Base-by-base conservation (phyloP, 1,139 yeast species). In the Starmera stellimalicola region DNA sequence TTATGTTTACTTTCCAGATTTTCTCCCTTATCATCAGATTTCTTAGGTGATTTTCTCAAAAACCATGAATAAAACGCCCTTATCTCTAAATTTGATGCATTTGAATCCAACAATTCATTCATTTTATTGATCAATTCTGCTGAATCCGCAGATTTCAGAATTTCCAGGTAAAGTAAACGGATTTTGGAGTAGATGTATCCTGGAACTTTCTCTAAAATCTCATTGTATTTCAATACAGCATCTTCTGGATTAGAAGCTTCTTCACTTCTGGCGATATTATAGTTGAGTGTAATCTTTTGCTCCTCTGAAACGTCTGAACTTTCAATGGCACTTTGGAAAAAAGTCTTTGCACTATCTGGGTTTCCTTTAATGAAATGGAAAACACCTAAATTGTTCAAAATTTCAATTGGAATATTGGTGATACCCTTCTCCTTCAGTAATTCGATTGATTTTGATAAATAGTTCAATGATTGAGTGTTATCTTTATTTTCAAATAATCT, bases 11-110 rank as follows among this genome's bases (percentile, higher is more conserved):
- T 79, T 54, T 87, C 96, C 25, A 72, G 58, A 43, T 73, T 79
- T 16, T 75, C 73, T 36, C 62, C 67, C 24, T 48, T 49, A 20
- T 58, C 57, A 30, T 52, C 54, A 7, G 38, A 33, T 15, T 57
- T 52, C 37, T 63, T 68, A 8, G 73, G 75, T 33, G 71, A 52
- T 43, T 68, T 72, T 45, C 78, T 81, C 41, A 85, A 63, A 52
- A 76, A 84, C 96, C 97, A 93, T 24, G 95, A 94, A 55, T 81
- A 84, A 45, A 91, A 79, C 0, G 98, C 83, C 41, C 99, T 75
- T 3, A 84, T 76, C 53, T 88, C 95, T 41, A 85, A 60, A 50
- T 85, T 73, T 14, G 76, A 70, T 2, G 75, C 69, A 44, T 75
- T 68, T 24, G 66, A 57, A 3, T 61, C 57, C 36, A 87, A 57